phyloP scores from a whole-genome alignment of 306 rosid species.

The Canavalia ensiformis region DNA sequence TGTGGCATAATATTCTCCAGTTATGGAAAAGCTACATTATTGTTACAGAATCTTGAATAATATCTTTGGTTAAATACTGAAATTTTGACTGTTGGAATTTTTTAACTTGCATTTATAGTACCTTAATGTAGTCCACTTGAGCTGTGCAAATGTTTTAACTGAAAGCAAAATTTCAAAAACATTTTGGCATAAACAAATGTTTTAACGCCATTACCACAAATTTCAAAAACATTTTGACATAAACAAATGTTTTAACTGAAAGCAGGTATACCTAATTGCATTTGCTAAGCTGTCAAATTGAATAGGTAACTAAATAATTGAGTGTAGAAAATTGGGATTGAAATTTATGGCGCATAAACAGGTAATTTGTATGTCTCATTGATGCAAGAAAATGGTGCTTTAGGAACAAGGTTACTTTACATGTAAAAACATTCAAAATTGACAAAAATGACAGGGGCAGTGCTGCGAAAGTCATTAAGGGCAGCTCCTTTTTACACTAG shows the following conservation, averaged over 20 bases:
- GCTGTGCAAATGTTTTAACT: too few relatives aligned
- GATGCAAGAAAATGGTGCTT: constrained; percentile 32
- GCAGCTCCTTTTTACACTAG: not conserved
- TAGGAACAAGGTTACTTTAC: not conserved
- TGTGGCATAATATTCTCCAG: constrained; percentile 23
- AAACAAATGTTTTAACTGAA: not conserved
- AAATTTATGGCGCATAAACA: not conserved
- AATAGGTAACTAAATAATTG: not conserved
- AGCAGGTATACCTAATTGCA: constrained; percentile 38
- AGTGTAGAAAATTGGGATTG: constrained; percentile 17
- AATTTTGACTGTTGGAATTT: not conserved
- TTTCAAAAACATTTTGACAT: not conserved
- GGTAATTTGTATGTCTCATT: not conserved
- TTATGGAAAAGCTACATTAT: not conserved
- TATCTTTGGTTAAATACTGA: not conserved
- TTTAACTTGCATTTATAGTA: not conserved
- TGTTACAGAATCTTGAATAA: constrained; percentile 9
- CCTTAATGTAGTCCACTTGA: not conserved
- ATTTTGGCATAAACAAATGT: too few relatives aligned
- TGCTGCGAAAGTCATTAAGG: not conserved
- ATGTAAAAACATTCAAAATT: not conserved
- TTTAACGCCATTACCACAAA: not conserved
- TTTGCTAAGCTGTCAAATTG: constrained; percentile 7
- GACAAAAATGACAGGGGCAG: not conserved
- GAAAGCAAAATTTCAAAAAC: too few relatives aligned